A percentile compares a stretch with the other conserved stretches of the same genome.
Evolutionary conservation across 2,329 filamentous ascomycete genomes (phyloP).

Genomic region (Botrytis medusae): DNA sequence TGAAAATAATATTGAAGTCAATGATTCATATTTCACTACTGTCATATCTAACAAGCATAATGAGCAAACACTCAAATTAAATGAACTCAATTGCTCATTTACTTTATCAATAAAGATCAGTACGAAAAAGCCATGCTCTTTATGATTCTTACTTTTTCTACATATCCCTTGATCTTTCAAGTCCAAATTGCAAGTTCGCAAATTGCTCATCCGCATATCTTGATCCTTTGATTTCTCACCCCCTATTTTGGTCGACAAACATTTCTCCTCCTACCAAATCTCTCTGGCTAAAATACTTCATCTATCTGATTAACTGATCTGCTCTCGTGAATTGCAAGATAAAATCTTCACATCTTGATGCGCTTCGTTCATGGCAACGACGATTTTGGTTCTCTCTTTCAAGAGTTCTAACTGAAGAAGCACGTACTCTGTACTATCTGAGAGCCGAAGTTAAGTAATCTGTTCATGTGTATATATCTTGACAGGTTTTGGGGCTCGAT

Average conservation of each 20-base stretch:
- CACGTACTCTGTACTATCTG: background rate
- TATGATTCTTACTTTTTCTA: background rate
- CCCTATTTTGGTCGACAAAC: background rate
- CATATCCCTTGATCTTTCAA: background rate
- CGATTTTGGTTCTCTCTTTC: accelerated
- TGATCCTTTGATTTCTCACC: background rate
- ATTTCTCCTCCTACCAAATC: background rate
- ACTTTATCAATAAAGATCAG: background rate
- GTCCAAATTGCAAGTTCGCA: background rate
- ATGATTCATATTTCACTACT: background rate
- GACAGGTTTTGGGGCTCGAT: accelerated
- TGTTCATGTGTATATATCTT: background rate
- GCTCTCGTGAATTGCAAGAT: background rate
- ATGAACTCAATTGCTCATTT: background rate
- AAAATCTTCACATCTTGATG: background rate
- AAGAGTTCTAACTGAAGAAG: background rate
- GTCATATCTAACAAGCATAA: background rate
- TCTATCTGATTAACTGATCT: background rate
- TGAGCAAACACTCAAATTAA: background rate
- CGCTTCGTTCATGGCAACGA: background rate
- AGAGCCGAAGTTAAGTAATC: background rate
- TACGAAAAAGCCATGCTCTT: background rate
- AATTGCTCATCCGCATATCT: background rate
- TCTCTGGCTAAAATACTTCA: background rate
- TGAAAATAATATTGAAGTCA: background rate